Evolutionary conservation across 371 early-diverging fungal genomes (phyloP).

Genomic region (Saksenaea oblongispora): DNA sequence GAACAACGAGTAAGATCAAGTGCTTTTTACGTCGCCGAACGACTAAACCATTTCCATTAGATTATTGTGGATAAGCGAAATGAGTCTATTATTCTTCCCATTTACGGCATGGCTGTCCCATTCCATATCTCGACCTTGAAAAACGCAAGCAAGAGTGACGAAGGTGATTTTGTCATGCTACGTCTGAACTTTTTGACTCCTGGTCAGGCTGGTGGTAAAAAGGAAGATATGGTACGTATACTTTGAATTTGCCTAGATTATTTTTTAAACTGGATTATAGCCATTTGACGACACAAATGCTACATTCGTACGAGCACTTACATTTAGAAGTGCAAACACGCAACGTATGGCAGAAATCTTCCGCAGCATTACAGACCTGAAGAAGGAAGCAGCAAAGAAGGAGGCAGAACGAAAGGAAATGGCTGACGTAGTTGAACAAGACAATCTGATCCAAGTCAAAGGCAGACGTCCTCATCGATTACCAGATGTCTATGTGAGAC

Average conservation of each 20-base stretch:
- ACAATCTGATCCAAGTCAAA: slow-evolving; percentile 77
- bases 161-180: slow-evolving; percentile 92
- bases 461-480: slow-evolving; percentile 82
- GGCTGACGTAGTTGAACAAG: slow-evolving; percentile 97
- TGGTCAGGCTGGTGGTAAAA: slow-evolving; percentile 89
- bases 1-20: slow-evolving; percentile 53
- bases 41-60: slow-evolving; percentile 33
- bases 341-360: slow-evolving; percentile 83
- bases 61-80: slow-evolving; percentile 91
- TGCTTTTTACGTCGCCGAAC: not conserved
- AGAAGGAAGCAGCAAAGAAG: slow-evolving; percentile 86
- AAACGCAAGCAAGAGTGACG: slow-evolving; percentile 94
- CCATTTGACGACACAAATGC: slow-evolving; percentile 90
- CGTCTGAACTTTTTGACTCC: slow-evolving; percentile 98
- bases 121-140: slow-evolving; percentile 98
- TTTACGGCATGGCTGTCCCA: slow-evolving; percentile 97
- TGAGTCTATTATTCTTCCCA: slow-evolving; percentile 93
- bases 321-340: slow-evolving; percentile 88
- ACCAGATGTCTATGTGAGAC: slow-evolving; percentile 89
- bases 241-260: not conserved
- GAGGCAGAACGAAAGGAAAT: slow-evolving; percentile 93
- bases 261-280: slow-evolving; percentile 20
- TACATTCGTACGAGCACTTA: slow-evolving; percentile 90
- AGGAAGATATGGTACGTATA: slow-evolving; percentile 72
- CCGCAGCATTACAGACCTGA: slow-evolving; percentile 83